These are phyloP conservation scores for Monosporascus sp. DNA, from an alignment of 2,329 filamentous ascomycete species.

Conservation along the genomic window DNA sequence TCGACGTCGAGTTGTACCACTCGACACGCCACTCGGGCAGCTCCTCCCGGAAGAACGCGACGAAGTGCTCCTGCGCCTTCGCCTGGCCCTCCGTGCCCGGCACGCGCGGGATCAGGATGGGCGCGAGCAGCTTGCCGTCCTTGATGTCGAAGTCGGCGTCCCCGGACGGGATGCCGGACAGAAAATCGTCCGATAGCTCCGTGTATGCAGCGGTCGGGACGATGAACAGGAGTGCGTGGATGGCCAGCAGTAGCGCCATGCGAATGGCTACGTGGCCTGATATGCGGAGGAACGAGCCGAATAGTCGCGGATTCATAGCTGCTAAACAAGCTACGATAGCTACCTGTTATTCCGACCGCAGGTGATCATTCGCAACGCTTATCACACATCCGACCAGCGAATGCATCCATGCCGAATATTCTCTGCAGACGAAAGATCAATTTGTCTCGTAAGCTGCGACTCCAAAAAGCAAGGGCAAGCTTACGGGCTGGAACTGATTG, in stretches of 20 bases:
- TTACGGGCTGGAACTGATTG: background rate
- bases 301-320: background rate
- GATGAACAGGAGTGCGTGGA: constrained; percentile 20
- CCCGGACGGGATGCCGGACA: constrained; percentile 57
- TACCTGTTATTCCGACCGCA: background rate
- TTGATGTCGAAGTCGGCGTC: constrained; percentile 68
- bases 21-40: constrained; percentile 67
- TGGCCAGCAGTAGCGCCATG: constrained; percentile 16
- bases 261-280: background rate
- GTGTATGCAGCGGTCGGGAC: constrained; percentile 27
- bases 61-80: constrained; percentile 65
- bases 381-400: background rate
- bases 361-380: background rate
- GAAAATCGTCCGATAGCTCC: constrained; percentile 58
- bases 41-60: constrained; percentile 60
- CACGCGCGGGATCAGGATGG: constrained; percentile 69
- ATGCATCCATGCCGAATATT: background rate
- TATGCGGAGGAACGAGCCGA: background rate
- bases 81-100: constrained; percentile 66
- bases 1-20: constrained; percentile 70
- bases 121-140: constrained; percentile 64
- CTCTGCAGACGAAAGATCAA: background rate
- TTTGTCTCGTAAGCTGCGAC: background rate
- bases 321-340: background rate
- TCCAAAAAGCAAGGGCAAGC: background rate